Percentiles rank a stretch among this genome's conserved stretches.
Evolutionary conservation across 148 eudicot species (phyloP).

Genomic region (Rhododendron ferrugineum): DNA sequence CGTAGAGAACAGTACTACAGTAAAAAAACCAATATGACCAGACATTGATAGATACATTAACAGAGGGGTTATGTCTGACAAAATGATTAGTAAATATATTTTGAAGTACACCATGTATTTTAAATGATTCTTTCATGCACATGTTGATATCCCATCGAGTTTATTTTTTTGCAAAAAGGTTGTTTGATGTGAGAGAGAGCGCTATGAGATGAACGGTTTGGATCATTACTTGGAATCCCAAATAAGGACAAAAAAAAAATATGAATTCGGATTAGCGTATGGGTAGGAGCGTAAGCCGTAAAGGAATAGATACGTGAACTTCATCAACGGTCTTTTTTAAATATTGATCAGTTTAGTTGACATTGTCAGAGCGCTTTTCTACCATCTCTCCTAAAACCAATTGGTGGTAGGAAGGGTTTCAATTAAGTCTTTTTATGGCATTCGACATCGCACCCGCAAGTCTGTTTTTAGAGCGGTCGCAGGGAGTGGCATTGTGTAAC

Average conservation of each 20-base stretch:
- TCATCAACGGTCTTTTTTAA: not conserved
- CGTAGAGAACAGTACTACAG: not conserved
- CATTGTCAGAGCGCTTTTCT: no score
- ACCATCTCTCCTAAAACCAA: no score
- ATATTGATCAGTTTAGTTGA: not conserved
- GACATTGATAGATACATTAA: not conserved
- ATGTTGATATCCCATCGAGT: not conserved
- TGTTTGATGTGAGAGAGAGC: no score
- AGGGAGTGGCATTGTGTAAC: no score
- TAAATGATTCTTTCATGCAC: not conserved
- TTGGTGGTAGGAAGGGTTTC: no score
- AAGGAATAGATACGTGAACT: not conserved
- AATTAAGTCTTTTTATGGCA: no score
- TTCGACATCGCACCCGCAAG: no score
- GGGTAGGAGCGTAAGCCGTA: not conserved
- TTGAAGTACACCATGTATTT: not conserved
- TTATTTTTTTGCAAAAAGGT: not conserved
- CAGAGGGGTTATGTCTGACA: not conserved
- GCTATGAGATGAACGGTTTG: not conserved
- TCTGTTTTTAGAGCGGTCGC: no score
- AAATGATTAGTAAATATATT: not conserved
- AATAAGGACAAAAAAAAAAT: not conserved
- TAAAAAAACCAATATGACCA: not conserved
- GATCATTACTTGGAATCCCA: not conserved
- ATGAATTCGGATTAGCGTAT: not conserved